Evolutionary conservation across 345 rosid genomes (phyloP).

Genomic region (Firmiana major): DNA sequence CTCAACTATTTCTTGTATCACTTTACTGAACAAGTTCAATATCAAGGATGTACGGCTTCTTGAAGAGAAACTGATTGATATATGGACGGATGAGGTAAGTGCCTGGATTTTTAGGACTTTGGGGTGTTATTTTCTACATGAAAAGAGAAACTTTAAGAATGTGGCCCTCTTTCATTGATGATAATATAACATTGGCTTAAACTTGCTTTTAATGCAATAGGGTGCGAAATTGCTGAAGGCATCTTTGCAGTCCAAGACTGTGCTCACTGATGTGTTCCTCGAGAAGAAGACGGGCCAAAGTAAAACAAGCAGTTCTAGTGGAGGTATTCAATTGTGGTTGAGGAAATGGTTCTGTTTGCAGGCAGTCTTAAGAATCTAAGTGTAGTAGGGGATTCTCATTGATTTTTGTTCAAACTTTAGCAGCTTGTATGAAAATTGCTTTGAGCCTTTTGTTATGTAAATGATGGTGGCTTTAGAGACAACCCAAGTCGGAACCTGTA

Average conservation of each 20-base stretch:
- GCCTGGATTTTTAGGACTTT: not conserved
- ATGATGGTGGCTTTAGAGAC: not conserved
- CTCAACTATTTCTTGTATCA: slow-evolving; percentile 16
- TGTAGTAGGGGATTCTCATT: not conserved
- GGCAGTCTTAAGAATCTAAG: not conserved
- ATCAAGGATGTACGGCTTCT: slow-evolving; percentile 14
- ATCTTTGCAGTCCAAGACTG: not conserved
- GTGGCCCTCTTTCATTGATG: not conserved
- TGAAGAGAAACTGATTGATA: slow-evolving; percentile 9
- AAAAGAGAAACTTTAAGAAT: too few species aligned
- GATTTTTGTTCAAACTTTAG: not conserved
- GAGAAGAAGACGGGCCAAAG: not conserved
- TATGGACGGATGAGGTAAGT: slow-evolving; percentile 24
- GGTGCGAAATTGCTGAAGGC: slow-evolving; percentile 5
- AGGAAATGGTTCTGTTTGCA: too few species aligned
- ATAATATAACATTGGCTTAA: too few species aligned
- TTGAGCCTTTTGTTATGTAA: not conserved
- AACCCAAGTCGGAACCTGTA: not conserved
- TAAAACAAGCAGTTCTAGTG: not conserved
- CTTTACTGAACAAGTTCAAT: slow-evolving; percentile 20
- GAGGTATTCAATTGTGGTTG: too few species aligned
- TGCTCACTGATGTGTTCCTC: not conserved
- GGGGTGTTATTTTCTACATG: too few species aligned
- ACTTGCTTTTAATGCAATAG: not conserved
- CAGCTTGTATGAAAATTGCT: not conserved